phyloP scores from a whole-genome alignment of 2,329 filamentous ascomycete species.

The Bimuria novae-zelandiae region DNA sequence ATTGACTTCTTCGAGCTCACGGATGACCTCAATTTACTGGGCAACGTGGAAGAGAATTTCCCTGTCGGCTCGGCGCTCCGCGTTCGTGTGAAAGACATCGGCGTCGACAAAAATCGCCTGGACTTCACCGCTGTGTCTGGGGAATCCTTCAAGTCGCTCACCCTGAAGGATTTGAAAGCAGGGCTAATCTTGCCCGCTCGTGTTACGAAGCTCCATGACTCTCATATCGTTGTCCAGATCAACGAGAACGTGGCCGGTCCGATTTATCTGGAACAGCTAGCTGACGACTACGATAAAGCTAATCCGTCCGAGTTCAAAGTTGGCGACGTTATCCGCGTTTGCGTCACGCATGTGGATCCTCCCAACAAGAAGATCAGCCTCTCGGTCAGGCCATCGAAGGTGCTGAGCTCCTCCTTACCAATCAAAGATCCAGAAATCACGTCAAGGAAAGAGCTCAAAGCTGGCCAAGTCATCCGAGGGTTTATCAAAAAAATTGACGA shows the following conservation, averaged over 20 bases:
- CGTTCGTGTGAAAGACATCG: conserved; percentile 76
- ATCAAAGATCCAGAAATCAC: conserved; percentile 82
- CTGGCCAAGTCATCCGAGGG: conserved; percentile 81
- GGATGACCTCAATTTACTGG: conserved; percentile 79
- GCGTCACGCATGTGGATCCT: conserved; percentile 76
- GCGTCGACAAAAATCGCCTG: conserved; percentile 73
- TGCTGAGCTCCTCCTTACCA: conserved; percentile 81
- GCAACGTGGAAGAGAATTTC: conserved; percentile 77
- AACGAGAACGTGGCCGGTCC: conserved; percentile 79
- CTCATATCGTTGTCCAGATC: conserved; percentile 82
- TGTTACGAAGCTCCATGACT: conserved; percentile 84
- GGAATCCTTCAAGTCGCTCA: conserved; percentile 60
- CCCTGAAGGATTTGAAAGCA: conserved; percentile 72
- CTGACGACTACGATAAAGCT: conserved; percentile 82
- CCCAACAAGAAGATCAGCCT: conserved; percentile 83
- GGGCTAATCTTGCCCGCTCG: conserved; percentile 83
- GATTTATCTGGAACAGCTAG: conserved; percentile 80
- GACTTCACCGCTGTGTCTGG: conserved; percentile 81
- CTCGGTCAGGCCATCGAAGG: conserved; percentile 83
- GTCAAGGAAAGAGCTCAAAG: conserved; percentile 69
- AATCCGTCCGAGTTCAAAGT: conserved; percentile 76
- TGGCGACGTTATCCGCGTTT: conserved; percentile 87
- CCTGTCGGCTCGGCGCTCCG: conserved; percentile 87
- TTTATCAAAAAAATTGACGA: conserved; percentile 91
- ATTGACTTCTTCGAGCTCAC: conserved; percentile 83